phyloP scores from a whole-genome alignment of 164 flowering plant genomes.

The Kingdonia uniflora region DNA sequence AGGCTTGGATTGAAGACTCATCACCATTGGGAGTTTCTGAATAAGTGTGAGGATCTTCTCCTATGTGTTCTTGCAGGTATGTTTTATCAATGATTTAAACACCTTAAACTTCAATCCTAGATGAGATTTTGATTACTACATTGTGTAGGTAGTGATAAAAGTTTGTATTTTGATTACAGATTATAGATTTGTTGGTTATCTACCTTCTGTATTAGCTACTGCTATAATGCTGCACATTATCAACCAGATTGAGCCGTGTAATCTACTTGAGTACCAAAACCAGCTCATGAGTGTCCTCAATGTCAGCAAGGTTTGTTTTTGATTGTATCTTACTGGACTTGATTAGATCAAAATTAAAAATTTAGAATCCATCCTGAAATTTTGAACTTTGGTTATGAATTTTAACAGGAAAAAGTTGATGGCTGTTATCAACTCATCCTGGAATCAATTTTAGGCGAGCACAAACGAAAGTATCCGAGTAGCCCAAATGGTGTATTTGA shows the following conservation, averaged over 20 bases:
- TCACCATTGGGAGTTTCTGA: constrained; percentile 44
- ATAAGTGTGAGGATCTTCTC: constrained; percentile 39
- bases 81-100: background rate
- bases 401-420: constrained; percentile 41
- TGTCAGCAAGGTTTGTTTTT: constrained; percentile 38
- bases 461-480: constrained; percentile 43
- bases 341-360: too few relatives aligned
- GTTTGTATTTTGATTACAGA: constrained; percentile 17
- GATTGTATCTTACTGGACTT: background rate
- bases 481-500: constrained; percentile 71
- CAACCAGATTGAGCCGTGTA: constrained; percentile 42
- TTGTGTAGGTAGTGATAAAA: background rate
- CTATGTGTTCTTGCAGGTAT: constrained; percentile 50
- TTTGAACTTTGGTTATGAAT: background rate
- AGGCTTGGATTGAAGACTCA: constrained; percentile 42
- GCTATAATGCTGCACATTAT: constrained; percentile 62
- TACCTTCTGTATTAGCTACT: constrained; percentile 55
- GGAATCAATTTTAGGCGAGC: constrained; percentile 16
- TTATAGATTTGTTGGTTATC: constrained; percentile 24
- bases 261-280: constrained; percentile 36
- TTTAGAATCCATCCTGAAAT: background rate
- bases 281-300: constrained; percentile 55
- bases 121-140: background rate
- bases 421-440: constrained; percentile 45
- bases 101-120: too few relatives aligned